Conservation (phyloP, 2,329 filamentous ascomycete species). For the Arthrobotrys sphaeroides region DNA sequence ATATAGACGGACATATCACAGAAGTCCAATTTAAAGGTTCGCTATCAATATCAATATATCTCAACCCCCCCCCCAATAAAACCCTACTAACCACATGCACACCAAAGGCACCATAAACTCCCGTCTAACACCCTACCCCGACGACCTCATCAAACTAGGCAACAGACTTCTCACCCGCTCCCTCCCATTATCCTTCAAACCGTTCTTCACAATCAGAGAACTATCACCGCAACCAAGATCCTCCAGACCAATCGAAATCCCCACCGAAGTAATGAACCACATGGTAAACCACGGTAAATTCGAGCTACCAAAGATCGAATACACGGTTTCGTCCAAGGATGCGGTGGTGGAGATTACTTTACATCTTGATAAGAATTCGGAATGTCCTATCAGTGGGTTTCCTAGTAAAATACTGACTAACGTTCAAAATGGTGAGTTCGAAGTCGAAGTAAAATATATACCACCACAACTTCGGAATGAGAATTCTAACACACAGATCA, state of each 20-base stretch:
- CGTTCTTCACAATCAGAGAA: conserved; percentile 10
- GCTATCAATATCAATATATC: too few relatives aligned
- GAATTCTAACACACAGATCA: too few relatives aligned
- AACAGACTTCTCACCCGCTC: too few relatives aligned
- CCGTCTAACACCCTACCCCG: background rate
- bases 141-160: background rate
- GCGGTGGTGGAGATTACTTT: conserved; percentile 5
- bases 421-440: background rate
- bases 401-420: conserved; percentile 2
- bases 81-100: too few relatives aligned
- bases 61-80: background rate
- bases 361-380: background rate
- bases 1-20: background rate
- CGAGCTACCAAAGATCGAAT: background rate
- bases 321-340: background rate
- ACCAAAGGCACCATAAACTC: conserved; percentile 6
- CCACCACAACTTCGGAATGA: too few relatives aligned
- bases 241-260: background rate
- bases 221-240: background rate
- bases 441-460: background rate
- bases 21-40: background rate
- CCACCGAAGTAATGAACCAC: background rate
- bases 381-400: conserved; percentile 25
- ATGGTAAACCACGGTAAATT: background rate
- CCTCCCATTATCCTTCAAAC: too few relatives aligned